Percentiles rank a stretch among this genome's conserved stretches.
Conservation (phyloP, 805 yeast species). For the Ogataea corticis region DNA sequence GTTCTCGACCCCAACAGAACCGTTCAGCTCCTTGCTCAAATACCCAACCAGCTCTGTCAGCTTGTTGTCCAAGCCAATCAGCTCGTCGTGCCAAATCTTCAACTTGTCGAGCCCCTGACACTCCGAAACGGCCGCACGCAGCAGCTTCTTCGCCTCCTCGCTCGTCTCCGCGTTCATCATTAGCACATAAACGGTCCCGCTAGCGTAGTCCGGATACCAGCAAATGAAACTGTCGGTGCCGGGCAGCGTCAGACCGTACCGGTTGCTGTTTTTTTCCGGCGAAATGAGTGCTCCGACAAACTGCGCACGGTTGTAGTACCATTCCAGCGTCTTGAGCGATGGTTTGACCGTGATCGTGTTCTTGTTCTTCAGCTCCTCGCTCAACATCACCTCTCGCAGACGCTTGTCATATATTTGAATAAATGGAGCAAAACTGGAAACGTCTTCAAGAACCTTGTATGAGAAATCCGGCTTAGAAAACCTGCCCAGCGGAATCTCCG, state of each 20-base stretch:
- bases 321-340: slow-evolving; percentile 34
- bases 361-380: neutral
- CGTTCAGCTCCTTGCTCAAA: slow-evolving; percentile 14
- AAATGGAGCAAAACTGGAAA: slow-evolving; percentile 3
- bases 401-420: slow-evolving; percentile 11
- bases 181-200: slow-evolving; percentile 17
- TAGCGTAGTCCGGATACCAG: slow-evolving; percentile 42
- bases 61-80: slow-evolving; percentile 10
- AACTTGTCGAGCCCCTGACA: slow-evolving; percentile 17
- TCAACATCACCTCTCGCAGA: slow-evolving; percentile 5
- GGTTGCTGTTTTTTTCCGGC: slow-evolving; percentile 3
- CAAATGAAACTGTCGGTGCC: slow-evolving; percentile 35
- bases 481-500: slow-evolving; percentile 12
- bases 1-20: slow-evolving; percentile 18
- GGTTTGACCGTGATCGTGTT: slow-evolving; percentile 38
- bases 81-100: slow-evolving; percentile 29
- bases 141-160: slow-evolving; percentile 13
- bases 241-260: slow-evolving; percentile 14
- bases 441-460: neutral
- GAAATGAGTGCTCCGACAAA: slow-evolving; percentile 13
- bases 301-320: slow-evolving; percentile 43
- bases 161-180: slow-evolving; percentile 19
- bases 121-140: slow-evolving; percentile 16
- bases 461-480: neutral
- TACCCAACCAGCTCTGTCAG: slow-evolving; percentile 11